These are phyloP conservation scores for Curvularia lunata DNA, from an alignment of 2,329 filamentous ascomycete genomes.

Conservation along the genomic window DNA sequence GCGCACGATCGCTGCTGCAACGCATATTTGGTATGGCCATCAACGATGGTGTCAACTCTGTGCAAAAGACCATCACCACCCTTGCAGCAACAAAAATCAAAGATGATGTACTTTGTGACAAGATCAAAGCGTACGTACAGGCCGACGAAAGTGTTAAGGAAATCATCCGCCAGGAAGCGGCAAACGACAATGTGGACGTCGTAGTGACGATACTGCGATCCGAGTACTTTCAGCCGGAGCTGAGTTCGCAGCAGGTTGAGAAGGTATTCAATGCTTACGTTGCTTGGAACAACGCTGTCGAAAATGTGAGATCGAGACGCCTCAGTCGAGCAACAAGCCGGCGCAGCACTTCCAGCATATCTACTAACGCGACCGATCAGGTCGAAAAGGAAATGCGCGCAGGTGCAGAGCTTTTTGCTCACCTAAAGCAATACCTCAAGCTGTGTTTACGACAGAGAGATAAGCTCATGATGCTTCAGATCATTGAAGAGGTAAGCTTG, in stretches of 20 bases:
- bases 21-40: slow-evolving; percentile 92
- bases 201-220: slow-evolving; percentile 85
- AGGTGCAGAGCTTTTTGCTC: slow-evolving; percentile 89
- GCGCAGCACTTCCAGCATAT: slow-evolving; percentile 39
- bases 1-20: slow-evolving; percentile 86
- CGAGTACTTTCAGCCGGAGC: slow-evolving; percentile 73
- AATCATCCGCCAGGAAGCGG: slow-evolving; percentile 74
- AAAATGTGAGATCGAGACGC: slow-evolving; percentile 63
- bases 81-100: slow-evolving; percentile 74
- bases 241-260: slow-evolving; percentile 77
- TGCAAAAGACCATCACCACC: slow-evolving; percentile 85
- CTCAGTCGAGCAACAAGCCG: slow-evolving; percentile 44
- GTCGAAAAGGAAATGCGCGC: slow-evolving; percentile 86
- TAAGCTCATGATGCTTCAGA: slow-evolving; percentile 94
- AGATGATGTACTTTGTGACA: slow-evolving; percentile 79
- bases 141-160: slow-evolving; percentile 77
- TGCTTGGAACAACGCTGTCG: slow-evolving; percentile 92
- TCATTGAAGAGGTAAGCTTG: slow-evolving; percentile 77
- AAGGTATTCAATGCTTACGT: slow-evolving; percentile 93
- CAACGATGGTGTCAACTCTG: slow-evolving; percentile 84
- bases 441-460: slow-evolving; percentile 89
- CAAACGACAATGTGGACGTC: slow-evolving; percentile 76
- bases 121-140: slow-evolving; percentile 80
- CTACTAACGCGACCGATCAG: slow-evolving; percentile 41
- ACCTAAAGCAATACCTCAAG: slow-evolving; percentile 93